These are phyloP conservation scores for Amoebophrya sp. DNA, from an alignment of 169 alveolate genomes.

Conservation along the genomic window DNA sequence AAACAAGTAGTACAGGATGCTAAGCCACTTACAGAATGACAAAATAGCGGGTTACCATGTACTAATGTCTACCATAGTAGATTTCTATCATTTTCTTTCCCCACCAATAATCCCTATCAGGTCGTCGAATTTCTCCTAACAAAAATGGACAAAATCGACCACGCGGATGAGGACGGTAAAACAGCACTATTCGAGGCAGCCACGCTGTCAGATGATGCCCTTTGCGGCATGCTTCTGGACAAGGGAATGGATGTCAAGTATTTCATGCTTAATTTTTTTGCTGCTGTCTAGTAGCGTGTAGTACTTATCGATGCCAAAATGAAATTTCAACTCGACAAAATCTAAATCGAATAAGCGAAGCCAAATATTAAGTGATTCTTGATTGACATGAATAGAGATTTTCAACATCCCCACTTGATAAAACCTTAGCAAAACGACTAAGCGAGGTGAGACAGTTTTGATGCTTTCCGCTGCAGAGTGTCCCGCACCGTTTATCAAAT, in stretches of 20 bases:
- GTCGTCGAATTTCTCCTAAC: neutral
- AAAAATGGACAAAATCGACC: conserved; percentile 17
- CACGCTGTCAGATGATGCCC: neutral
- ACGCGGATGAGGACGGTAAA: neutral
- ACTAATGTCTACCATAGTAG: no score
- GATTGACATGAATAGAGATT: neutral
- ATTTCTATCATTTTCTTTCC: no score
- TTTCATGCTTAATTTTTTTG: neutral
- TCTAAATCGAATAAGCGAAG: no score
- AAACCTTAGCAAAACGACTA: neutral
- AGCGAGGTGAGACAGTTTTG: neutral
- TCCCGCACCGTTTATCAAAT: neutral
- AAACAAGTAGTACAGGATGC: no score
- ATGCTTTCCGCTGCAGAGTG: neutral
- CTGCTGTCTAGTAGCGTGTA: neutral
- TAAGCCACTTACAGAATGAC: no score
- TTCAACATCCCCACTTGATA: neutral
- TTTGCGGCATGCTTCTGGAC: neutral
- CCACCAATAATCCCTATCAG: no score
- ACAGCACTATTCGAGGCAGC: neutral
- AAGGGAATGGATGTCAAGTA: neutral
- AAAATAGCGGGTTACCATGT: no score
- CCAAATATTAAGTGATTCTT: no score
- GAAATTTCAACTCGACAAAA: no score
- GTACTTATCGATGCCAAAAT: no score